A percentile compares a stretch with the other conserved stretches of the same genome.
Conservation (phyloP, 495 filamentous ascomycete genomes). For the Penicillium silybi region DNA sequence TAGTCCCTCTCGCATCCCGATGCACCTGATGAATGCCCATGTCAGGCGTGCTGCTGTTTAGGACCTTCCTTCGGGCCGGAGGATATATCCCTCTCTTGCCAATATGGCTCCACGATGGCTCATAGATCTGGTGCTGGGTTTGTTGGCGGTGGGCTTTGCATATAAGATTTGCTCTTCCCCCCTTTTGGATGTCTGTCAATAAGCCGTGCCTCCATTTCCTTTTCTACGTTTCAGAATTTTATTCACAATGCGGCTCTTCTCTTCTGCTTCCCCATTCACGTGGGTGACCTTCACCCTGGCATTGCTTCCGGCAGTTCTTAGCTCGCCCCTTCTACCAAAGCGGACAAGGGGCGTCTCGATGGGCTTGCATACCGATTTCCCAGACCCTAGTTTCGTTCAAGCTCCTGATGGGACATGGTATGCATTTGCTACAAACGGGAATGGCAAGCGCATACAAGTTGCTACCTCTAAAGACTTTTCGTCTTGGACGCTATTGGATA, state of each 20-base stretch:
- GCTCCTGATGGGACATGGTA: slow-evolving; percentile 33
- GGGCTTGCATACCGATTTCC: slow-evolving; percentile 32
- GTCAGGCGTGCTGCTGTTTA: slow-evolving; percentile 6
- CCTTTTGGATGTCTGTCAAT: neutral
- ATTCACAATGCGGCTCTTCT: slow-evolving; percentile 8
- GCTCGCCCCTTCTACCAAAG: slow-evolving; percentile 15
- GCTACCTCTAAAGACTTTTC: slow-evolving; percentile 32
- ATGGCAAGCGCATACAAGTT: slow-evolving; percentile 32
- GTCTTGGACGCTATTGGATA: slow-evolving; percentile 34
- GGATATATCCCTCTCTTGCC: neutral
- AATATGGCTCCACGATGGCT: neutral
- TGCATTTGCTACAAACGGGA: slow-evolving; percentile 39
- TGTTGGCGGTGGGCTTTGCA: slow-evolving; percentile 2
- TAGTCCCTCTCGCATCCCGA: slow-evolving; percentile 1
- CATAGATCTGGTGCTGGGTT: neutral
- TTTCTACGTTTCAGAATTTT: too few species aligned
- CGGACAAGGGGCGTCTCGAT: slow-evolving; percentile 23
- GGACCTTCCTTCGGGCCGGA: neutral
- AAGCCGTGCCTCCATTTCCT: neutral
- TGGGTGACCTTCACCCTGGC: slow-evolving; percentile 11
- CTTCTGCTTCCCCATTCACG: neutral
- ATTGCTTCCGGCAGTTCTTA: slow-evolving; percentile 6
- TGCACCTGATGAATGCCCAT: slow-evolving; percentile 8
- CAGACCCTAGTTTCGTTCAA: slow-evolving; percentile 36
- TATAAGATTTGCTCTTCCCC: slow-evolving; percentile 4